Conservation (phyloP, 1,284 basidiomycete species). For the Cryptococcus amylolentus region DNA sequence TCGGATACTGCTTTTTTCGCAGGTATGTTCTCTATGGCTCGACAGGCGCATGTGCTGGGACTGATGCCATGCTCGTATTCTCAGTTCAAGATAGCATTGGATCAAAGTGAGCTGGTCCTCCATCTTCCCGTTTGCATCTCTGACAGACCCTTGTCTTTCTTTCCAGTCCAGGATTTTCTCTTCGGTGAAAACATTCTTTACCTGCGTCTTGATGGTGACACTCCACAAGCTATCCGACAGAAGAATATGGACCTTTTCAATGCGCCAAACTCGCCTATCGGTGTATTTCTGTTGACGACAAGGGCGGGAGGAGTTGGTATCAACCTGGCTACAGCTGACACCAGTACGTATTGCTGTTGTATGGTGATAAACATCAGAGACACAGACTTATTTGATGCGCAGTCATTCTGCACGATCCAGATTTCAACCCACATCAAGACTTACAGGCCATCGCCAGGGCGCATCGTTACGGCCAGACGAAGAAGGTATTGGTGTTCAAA, state of each 20-base stretch:
- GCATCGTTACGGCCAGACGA: constrained; percentile 57
- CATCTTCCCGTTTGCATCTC: not conserved
- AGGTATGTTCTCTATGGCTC: constrained; percentile 58
- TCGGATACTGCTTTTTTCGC: constrained; percentile 93
- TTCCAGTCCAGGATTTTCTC: constrained; percentile 81
- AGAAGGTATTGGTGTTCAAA: constrained; percentile 76
- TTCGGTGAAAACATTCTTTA: constrained; percentile 84
- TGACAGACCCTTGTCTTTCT: not conserved
- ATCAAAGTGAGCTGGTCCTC: constrained; percentile 54
- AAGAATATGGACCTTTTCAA: constrained; percentile 95
- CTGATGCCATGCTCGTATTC: constrained; percentile 39
- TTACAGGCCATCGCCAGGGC: constrained; percentile 71
- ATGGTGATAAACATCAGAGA: not conserved
- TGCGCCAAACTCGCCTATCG: constrained; percentile 74
- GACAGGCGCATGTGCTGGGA: not conserved
- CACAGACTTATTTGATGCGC: not conserved
- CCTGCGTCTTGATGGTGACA: constrained; percentile 85
- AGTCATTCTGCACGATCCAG: constrained; percentile 88
- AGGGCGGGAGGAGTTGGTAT: constrained; percentile 95
- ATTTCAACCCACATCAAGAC: constrained; percentile 84
- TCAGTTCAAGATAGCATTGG: constrained; percentile 81
- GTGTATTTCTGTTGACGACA: constrained; percentile 88
- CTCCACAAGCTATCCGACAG: constrained; percentile 80
- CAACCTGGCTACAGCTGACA: constrained; percentile 61
- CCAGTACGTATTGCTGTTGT: constrained; percentile 44